Conservation (phyloP, 129 eudicot genomes). For the Chrysanthemum seticuspe region DNA sequence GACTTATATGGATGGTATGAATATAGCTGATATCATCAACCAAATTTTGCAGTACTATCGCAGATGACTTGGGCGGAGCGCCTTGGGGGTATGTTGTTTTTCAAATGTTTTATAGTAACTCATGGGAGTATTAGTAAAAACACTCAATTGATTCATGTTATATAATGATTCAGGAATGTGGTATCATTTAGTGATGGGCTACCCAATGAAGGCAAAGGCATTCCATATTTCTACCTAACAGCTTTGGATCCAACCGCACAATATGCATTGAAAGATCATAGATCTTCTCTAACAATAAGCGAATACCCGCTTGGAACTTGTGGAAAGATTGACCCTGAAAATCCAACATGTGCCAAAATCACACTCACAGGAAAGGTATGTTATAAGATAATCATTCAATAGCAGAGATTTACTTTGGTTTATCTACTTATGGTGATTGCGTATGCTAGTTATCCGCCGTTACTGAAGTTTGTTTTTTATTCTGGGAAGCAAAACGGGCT, state of each 20-base stretch:
- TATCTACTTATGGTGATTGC: background rate
- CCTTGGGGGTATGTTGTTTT: constrained; percentile 78
- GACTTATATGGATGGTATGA: background rate
- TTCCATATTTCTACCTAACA: constrained; percentile 90
- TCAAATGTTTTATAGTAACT: background rate
- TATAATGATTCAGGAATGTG: constrained; percentile 70
- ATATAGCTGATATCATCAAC: constrained; percentile 20
- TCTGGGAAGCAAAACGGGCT: too few relatives aligned
- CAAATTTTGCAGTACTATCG: constrained; percentile 74
- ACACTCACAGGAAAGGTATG: constrained; percentile 92
- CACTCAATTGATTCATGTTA: background rate
- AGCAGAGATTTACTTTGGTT: background rate
- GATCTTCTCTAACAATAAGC: constrained; percentile 79
- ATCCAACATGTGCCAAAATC: constrained; percentile 86
- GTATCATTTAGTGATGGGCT: constrained; percentile 95
- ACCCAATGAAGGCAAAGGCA: constrained; percentile 70
- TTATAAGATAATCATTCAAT: background rate
- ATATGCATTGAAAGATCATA: constrained; percentile 78
- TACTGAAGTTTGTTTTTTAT: background rate
- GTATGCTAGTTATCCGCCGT: background rate
- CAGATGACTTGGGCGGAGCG: constrained; percentile 84
- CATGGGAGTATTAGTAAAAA: background rate
- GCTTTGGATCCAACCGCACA: constrained; percentile 86
- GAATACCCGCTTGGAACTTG: constrained; percentile 81
- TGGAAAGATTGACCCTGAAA: constrained; percentile 84